phyloP scores from a whole-genome alignment of 2,329 filamentous ascomycete species.

The Fusarium sp. region DNA sequence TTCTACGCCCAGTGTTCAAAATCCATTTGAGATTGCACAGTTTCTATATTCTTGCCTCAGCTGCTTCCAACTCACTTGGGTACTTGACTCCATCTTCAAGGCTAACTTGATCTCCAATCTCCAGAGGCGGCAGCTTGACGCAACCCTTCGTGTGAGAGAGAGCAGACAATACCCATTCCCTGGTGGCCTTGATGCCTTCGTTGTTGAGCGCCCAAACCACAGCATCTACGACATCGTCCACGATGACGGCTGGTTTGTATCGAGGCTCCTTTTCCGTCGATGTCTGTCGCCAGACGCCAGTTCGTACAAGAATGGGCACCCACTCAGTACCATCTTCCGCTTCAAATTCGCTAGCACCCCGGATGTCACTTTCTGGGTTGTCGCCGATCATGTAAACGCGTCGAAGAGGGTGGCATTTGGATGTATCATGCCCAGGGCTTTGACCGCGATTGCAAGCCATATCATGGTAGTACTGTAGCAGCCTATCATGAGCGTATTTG shows the following conservation, averaged over 20 bases:
- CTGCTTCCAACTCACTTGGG: slow-evolving; percentile 38
- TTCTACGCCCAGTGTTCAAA: background rate
- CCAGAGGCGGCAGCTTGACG: slow-evolving; percentile 39
- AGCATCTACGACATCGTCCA: slow-evolving; percentile 78
- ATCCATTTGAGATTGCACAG: background rate
- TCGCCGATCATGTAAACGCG: slow-evolving; percentile 95
- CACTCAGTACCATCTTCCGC: slow-evolving; percentile 76
- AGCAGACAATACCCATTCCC: slow-evolving; percentile 45
- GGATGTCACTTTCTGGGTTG: slow-evolving; percentile 89
- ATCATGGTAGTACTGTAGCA: slow-evolving; percentile 61
- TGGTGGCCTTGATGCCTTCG: slow-evolving; percentile 54
- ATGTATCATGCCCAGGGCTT: slow-evolving; percentile 10
- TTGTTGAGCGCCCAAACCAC: slow-evolving; percentile 78
- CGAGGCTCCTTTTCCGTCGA: slow-evolving; percentile 59
- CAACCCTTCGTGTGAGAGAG: slow-evolving; percentile 42
- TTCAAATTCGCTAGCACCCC: slow-evolving; percentile 80
- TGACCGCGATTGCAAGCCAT: slow-evolving; percentile 34
- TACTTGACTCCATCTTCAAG: slow-evolving; percentile 14
- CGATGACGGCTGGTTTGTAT: slow-evolving; percentile 70
- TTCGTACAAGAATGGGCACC: slow-evolving; percentile 80
- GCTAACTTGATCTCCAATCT: slow-evolving; percentile 2
- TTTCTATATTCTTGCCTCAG: slow-evolving; percentile 27
- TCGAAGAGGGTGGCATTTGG: slow-evolving; percentile 62
- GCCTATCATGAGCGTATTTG: slow-evolving; percentile 78
- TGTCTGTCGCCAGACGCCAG: slow-evolving; percentile 73